Evolutionary conservation across 148 eudicot species (phyloP).

Genomic region (Rhododendron henanense): DNA sequence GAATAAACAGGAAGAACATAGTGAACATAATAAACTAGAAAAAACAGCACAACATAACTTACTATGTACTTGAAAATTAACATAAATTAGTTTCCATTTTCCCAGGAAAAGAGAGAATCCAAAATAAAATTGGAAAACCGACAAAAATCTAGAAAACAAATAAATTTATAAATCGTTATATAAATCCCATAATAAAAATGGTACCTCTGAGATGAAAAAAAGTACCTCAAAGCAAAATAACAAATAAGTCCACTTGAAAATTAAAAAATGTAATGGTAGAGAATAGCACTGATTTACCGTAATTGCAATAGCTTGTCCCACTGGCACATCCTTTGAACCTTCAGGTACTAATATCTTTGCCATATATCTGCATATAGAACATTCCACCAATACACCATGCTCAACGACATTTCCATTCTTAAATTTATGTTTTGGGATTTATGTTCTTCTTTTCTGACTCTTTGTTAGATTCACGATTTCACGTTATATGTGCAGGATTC

Average conservation of each 20-base stretch:
- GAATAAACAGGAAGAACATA: not conserved
- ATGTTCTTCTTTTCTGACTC: not conserved
- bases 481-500: not conserved
- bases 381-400: constrained; percentile 9
- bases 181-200: not conserved
- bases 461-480: not conserved
- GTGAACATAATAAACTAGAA: not conserved
- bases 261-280: not conserved
- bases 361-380: constrained; percentile 54
- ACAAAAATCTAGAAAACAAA: not conserved
- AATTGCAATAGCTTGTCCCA: constrained; percentile 88
- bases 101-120: not conserved
- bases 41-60: not conserved
- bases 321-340: constrained; percentile 92
- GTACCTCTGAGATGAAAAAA: not conserved
- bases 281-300: constrained; percentile 39
- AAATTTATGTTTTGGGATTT: not conserved
- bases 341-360: constrained; percentile 88
- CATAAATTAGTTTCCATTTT: not conserved
- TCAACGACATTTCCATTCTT: not conserved
- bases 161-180: not conserved
- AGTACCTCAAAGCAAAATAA: not conserved
- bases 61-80: not conserved
- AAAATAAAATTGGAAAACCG: not conserved
- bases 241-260: not conserved